Base-by-base conservation (phyloP, 129 eudicot genomes). In the Tagetes patula region DNA sequence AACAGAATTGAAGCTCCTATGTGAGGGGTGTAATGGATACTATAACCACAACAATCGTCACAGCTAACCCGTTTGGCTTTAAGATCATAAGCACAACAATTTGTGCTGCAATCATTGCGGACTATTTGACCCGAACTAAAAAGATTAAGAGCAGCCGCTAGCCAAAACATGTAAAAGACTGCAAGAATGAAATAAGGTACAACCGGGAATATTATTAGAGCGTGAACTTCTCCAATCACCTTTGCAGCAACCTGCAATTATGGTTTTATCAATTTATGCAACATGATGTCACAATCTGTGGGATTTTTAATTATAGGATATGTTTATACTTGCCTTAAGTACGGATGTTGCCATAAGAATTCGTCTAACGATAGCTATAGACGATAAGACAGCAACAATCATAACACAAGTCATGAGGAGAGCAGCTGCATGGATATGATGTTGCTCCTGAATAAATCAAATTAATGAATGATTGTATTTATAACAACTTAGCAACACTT, bases 191-290 rank as follows among this genome's bases (percentile, higher is more conserved):
- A 55, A 65, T 87, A 94, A 2, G 98, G 98, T 63, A 90, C 81
- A 43, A 84, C 71, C 12, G 98, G 98, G 63, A 90, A 94, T 33
- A 94, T 85, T 59, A 94, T 94, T 34, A 94, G 83, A 2, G 98
- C 98, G 54, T 86, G 96, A 77, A 94, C 96, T 83, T 94, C 98
- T 82, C 98, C 98, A 43, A 94, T 90, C 76, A 94, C 98, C 81
- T 94, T 94, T n/a, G 98, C 96, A 77, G 98, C 98, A 72, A 94
- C 98, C 98, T 94, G 84, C 40, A 42, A 67, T 47, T 38, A 42
- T 31, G 32, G 49, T 14, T 45, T 67, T 67, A 31, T 41, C 27
- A 42, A 2, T 0, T 41, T 30, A 38, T 47, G 42, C 13, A 49
- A 64, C 13, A 3, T 4, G 0, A 46, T n/a, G 49, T 11, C 20